phyloP scores from a whole-genome alignment of 441 rosid species.

The Eutrema salsugineum region DNA sequence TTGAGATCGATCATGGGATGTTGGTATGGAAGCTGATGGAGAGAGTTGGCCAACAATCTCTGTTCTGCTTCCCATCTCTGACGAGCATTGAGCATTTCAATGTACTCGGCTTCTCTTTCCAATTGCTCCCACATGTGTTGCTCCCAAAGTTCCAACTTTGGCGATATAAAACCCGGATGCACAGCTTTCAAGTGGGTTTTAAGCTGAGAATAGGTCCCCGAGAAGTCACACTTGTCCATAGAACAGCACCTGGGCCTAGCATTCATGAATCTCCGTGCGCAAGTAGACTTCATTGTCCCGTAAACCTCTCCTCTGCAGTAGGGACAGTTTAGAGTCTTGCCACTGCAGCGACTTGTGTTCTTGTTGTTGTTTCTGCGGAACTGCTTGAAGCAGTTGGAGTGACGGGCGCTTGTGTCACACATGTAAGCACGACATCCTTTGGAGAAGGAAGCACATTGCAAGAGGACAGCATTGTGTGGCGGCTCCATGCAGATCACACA shows the following conservation, averaged over 20 bases:
- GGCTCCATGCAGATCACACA: conserved; percentile 74
- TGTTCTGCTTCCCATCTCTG: conserved; percentile 27
- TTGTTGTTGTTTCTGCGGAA: conserved; percentile 35
- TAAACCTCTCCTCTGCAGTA: conserved; percentile 33
- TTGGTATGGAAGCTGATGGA: conserved; percentile 17
- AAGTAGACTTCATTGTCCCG: conserved; percentile 23
- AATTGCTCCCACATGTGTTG: conserved; percentile 28
- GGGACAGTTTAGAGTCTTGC: conserved; percentile 33
- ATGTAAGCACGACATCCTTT: conserved; percentile 64
- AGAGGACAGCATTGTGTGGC: conserved; percentile 64
- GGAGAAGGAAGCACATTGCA: conserved; percentile 48
- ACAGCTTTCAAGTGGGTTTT: conserved; percentile 31
- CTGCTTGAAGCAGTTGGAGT: conserved; percentile 60
- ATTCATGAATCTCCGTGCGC: conserved; percentile 32
- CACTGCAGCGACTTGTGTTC: conserved; percentile 16
- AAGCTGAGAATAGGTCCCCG: conserved; percentile 31
- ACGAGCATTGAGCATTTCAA: conserved; percentile 17
- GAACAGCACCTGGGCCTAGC: conserved; percentile 33
- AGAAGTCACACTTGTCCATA: conserved; percentile 24
- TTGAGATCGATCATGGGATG: conserved; percentile 19
- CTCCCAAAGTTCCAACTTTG: conserved; percentile 23
- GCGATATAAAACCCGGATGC: conserved; percentile 21
- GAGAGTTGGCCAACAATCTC: neutral
- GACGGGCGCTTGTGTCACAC: conserved; percentile 63
- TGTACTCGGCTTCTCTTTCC: conserved; percentile 26